Percentiles rank a stretch among this genome's conserved stretches.
Evolutionary conservation across 129 eudicot species (phyloP).

Genomic region (Helichrysum umbraculigerum): DNA sequence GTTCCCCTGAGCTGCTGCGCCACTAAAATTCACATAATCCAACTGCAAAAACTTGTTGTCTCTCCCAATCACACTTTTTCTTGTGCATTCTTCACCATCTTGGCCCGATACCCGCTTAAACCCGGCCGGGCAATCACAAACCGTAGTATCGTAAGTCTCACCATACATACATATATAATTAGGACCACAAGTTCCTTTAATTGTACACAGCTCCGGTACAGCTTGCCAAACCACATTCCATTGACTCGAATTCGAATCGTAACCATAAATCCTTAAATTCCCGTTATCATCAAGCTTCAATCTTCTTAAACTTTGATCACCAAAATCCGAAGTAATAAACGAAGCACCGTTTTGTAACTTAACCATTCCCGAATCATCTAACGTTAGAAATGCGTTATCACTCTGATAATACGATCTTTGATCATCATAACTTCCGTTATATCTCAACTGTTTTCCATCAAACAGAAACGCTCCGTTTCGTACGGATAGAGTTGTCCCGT

Average conservation of each 20-base stretch:
- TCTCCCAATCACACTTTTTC: constrained; percentile 24
- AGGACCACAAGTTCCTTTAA: constrained; percentile 64
- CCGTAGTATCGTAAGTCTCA: constrained; percentile 44
- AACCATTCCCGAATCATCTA: constrained; percentile 43
- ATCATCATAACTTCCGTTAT: constrained; percentile 23
- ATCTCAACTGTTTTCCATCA: constrained; percentile 35
- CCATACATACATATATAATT: constrained; percentile 57
- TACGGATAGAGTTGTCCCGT: constrained; percentile 38
- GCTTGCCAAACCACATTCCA: constrained; percentile 86
- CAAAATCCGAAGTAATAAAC: constrained; percentile 54
- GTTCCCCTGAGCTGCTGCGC: constrained; percentile 41
- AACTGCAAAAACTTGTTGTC: constrained; percentile 55
- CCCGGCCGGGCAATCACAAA: constrained; percentile 88
- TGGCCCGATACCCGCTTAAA: constrained; percentile 20
- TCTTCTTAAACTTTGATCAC: constrained; percentile 46
- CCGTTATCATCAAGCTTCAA: constrained; percentile 66
- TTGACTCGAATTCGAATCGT: constrained; percentile 25
- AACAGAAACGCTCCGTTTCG: constrained; percentile 41
- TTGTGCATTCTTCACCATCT: constrained; percentile 29
- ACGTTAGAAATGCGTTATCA: constrained; percentile 23
- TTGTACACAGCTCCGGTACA: constrained; percentile 45
- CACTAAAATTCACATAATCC: constrained; percentile 71
- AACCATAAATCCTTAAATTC: constrained; percentile 58
- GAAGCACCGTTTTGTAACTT: constrained; percentile 18
- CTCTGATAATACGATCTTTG: constrained; percentile 34